Percentiles rank a stretch among this genome's conserved stretches.
These are phyloP conservation scores for Sporothrix brunneoviolacea DNA, from an alignment of 2,329 filamentous ascomycete species.

Conservation along the genomic window DNA sequence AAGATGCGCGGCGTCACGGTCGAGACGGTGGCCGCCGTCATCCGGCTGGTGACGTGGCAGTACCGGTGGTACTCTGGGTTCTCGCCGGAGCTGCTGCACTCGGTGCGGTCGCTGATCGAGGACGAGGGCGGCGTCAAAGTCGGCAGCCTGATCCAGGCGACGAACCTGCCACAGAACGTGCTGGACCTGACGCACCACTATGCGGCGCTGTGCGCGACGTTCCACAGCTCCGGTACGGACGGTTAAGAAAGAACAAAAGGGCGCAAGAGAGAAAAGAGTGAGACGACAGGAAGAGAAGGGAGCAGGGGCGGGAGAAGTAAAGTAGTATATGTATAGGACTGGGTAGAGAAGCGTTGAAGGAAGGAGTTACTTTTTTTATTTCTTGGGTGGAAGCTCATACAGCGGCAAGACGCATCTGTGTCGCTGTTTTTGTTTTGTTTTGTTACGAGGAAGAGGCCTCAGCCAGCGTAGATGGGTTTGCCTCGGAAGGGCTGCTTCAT, in stretches of 20 bases:
- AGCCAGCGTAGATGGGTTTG: too few species aligned
- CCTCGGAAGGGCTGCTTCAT: too few species aligned
- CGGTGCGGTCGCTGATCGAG: slow-evolving; percentile 88
- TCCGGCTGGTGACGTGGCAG: slow-evolving; percentile 92
- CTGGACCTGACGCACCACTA: slow-evolving; percentile 95
- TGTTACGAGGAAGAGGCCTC: too few species aligned
- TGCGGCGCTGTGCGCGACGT: slow-evolving; percentile 86
- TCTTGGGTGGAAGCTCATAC: too few species aligned
- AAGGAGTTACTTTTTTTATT: too few species aligned
- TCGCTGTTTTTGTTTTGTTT: too few species aligned
- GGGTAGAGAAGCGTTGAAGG: too few species aligned
- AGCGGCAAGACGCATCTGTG: too few species aligned
- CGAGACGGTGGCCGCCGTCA: slow-evolving; percentile 76
- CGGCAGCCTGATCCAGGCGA: slow-evolving; percentile 92
- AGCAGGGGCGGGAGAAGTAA: background rate
- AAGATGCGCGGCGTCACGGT: slow-evolving; percentile 33
- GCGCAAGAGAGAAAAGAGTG: background rate
- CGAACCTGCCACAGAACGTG: slow-evolving; percentile 85
- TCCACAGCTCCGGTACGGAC: slow-evolving; percentile 89
- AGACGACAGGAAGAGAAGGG: background rate
- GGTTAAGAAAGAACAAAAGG: slow-evolving; percentile 41
- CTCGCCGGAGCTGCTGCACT: slow-evolving; percentile 80
- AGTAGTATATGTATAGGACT: too few species aligned
- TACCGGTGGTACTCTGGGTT: slow-evolving; percentile 99
- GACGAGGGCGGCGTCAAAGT: slow-evolving; percentile 97